Base-by-base conservation (phyloP, 345 rosid species). In the Ceriops decandra region DNA sequence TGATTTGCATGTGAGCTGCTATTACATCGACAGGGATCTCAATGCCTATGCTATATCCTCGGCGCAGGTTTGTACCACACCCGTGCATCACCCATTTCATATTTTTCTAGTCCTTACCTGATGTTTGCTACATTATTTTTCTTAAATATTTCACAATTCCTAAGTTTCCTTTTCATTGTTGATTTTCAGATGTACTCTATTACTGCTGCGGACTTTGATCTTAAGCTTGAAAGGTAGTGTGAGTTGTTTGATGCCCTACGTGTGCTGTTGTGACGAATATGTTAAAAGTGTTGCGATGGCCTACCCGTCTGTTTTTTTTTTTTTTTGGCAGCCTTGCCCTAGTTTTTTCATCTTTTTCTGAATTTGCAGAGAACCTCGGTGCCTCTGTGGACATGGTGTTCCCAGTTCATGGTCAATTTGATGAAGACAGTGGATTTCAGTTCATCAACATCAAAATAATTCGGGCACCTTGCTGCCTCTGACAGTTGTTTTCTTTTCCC, bases 391-490 rank as follows among this genome's bases (percentile, higher is more conserved):
- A 93, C 80, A 88, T 88, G 66, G 92, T 91, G 17, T 88, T 93
- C 79, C 98, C 98, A 35, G 96, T 86, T 76, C 97, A 93, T 53
- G 98, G 97, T 75, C 85, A 74, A 52, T 91, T 83, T 76, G 98
- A 96, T 60, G 98, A 93, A 91, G 98, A 91, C 74, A 95, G 98
- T 46, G 92, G 96, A 68, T 85, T 93, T 77, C 98, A 91, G 98
- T 66, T 56, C 17, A 68, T 70, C 15, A 33, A 33, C 36, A 33
- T 33, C 36, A 33, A 33, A 7, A 33, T 33, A 33, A 33, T 33
- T 2, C 36, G 7, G 36, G 36, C 10, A 33, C 9, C 36, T 33
- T 33, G 36, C 36, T 33, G 36, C 36, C 8, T 33, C 36, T 33
- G 9, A 11, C 31, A 20, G 15, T 17, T 28, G n/a, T 16, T 57